Base-by-base conservation (phyloP, 2,329 filamentous ascomycete genomes). In the Ceratocystis eucalypticola region DNA sequence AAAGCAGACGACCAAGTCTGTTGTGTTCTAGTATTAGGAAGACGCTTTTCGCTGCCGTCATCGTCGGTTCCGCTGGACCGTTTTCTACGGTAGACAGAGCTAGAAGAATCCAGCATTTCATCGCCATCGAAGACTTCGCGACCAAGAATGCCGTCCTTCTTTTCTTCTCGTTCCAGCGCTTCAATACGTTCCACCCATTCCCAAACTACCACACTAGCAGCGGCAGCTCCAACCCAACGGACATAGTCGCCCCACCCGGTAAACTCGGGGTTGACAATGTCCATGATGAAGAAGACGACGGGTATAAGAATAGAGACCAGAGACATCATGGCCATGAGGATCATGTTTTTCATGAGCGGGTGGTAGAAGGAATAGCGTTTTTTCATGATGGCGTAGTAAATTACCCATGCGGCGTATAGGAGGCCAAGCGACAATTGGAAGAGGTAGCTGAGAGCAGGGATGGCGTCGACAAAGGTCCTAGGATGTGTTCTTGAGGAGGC, bases 161-260 rank as follows among this genome's bases (percentile, higher is more conserved):
- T 91, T 74, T 96, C 91, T 74, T 96, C 91, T 70, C 92, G 84
- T 77, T 96, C 92, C 69, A 96, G 76, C 0, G 91, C 90, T 74
- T 96, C 92, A 62, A 96, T 96, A 30, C 92, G 84, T 75, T 96
- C 92, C 2, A 96, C 92, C 92, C 92, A 96, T 75, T 96, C 92
- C 92, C 92, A 96, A 1, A 96, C 92, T 25, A 96, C 89, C n/a
- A 96, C 92, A 76, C 91, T 96, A 33, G 92, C 92, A 1, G 91
- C 91, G 0, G 92, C 91, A 1, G 91, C 91, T 61, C 92, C 92
- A n/a, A 96, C 92, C 92, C 92, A 96, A 72, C 91, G 82, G 59
- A 96, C 92, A 73, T 96, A 96, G 72, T 96, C 92, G 73, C 92
- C 92, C 92, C 92, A 96, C 7, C 88, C 90, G 48, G 89, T 89